Base-by-base conservation (phyloP, 1,284 basidiomycete genomes). In the Sporisorium reilianum region DNA sequence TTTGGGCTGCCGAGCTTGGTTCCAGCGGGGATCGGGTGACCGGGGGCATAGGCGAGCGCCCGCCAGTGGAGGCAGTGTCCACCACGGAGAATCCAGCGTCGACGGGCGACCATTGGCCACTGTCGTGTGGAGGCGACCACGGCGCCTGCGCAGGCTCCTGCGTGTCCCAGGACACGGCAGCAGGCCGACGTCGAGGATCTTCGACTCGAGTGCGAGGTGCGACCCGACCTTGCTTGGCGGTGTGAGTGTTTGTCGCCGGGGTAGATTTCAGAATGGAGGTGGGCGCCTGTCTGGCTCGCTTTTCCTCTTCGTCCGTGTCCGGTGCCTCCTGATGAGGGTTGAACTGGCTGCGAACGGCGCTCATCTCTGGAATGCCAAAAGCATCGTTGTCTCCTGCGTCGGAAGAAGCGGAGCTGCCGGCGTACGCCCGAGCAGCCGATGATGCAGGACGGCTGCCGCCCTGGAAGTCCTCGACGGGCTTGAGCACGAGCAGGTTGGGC, bases 361-460 rank as follows among this genome's bases (percentile, higher is more conserved):
- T 73, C 59, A 73, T 63, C 45, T 73, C 70, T 0, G 70, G 70
- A 12, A 73, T 64, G n/a, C 45, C 64, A 45, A 67, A 57, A 0
- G 49, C n/a, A 11, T 66, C 70, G 14, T 34, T 48, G 30, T 64
- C 64, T 2, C 40, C 64, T 14, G 56, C 55, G 4, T 67, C 70
- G 2, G 70, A 73, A 0, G 70, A 67, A 4, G 56, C 30, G 4
- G 64, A 60, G 46, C 51, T 57, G 16, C n/a, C 34, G n/a, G 22
- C 44, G 14, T 50, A 18, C 5, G 54, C 48, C 12, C 26, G 6
- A 1, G 50, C 22, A 32, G 54, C 34, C 10, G 54, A 11, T 38
- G 53, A 18, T 23, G 46, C 18, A n/a, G 62, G 58, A 9, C 68
- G 58, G 42, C 50, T 63, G 14, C 51, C 59, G 30, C 55, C 63